Conservation (phyloP, 768 basidiomycete genomes). For the Phylloporus scabripes region DNA sequence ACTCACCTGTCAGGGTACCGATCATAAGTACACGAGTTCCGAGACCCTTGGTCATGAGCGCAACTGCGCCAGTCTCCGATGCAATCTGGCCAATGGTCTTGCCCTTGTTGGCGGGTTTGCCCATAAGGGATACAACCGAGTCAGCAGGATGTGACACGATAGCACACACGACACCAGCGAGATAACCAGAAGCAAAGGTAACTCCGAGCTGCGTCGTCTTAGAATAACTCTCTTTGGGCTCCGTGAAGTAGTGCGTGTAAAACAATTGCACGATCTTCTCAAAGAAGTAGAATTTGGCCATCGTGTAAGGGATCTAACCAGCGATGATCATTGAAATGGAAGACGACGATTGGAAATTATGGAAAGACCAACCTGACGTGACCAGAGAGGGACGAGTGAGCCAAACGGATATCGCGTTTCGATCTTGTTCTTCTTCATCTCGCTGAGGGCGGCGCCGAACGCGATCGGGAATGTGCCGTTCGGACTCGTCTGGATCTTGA, state of each 20-base stretch:
- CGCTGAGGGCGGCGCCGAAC: slow-evolving; percentile 63
- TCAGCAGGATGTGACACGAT: slow-evolving; percentile 96
- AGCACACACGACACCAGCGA: slow-evolving; percentile 94
- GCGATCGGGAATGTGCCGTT: slow-evolving; percentile 71
- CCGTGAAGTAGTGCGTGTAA: slow-evolving; percentile 81
- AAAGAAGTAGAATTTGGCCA: slow-evolving; percentile 98
- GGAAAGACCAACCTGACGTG: slow-evolving; percentile 42
- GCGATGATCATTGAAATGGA: not conserved
- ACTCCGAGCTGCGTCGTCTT: slow-evolving; percentile 84
- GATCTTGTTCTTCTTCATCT: slow-evolving; percentile 60
- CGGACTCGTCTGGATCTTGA: slow-evolving; percentile 81
- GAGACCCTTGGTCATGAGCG: slow-evolving; percentile 79
- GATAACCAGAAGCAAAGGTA: slow-evolving; percentile 87
- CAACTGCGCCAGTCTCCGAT: slow-evolving; percentile 57
- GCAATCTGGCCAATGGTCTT: slow-evolving; percentile 69
- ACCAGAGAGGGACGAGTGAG: slow-evolving; percentile 82
- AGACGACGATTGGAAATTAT: not conserved
- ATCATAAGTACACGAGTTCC: slow-evolving; percentile 87
- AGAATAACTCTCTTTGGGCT: slow-evolving; percentile 71
- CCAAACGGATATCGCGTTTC: slow-evolving; percentile 85
- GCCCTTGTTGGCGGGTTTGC: slow-evolving; percentile 83
- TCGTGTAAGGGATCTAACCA: slow-evolving; percentile 68
- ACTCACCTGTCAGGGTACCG: slow-evolving; percentile 46
- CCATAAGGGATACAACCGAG: slow-evolving; percentile 87
- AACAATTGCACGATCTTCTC: slow-evolving; percentile 84